phyloP scores from a whole-genome alignment of 495 filamentous ascomycete species.

The Schizothecium vesticola region DNA sequence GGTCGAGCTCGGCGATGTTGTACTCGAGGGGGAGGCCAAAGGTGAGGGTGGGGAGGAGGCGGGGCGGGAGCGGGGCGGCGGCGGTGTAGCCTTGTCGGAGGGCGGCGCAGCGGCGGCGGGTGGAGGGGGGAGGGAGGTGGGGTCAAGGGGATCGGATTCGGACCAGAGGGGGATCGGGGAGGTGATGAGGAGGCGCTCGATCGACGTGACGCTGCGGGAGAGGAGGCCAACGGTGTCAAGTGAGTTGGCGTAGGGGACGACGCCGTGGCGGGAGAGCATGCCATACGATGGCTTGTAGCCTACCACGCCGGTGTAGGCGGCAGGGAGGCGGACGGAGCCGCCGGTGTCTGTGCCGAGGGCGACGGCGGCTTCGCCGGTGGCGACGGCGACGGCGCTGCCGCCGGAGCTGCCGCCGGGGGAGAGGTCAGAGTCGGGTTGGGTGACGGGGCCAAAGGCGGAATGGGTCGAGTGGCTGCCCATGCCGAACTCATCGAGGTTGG shows the following conservation, averaged over 20 bases:
- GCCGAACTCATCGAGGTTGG: conserved; percentile 95
- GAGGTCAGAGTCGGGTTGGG: conserved; percentile 36
- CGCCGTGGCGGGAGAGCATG: conserved; percentile 73
- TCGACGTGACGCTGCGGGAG: conserved; percentile 43
- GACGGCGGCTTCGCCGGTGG: conserved; percentile 61
- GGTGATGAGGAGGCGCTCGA: conserved; percentile 26
- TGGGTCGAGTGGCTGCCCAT: conserved; percentile 90
- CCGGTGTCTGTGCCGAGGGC: conserved; percentile 94
- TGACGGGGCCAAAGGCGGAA: conserved; percentile 65
- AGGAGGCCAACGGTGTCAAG: conserved; percentile 90
- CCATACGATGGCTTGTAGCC: conserved; percentile 85
- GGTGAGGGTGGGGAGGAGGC: conserved; percentile 38
- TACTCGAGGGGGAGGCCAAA: conserved; percentile 85
- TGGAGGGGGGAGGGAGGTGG: background rate
- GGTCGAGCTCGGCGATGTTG: conserved; percentile 73
- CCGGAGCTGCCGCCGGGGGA: conserved; percentile 92
- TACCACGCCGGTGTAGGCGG: conserved; percentile 79
- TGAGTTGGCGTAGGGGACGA: conserved; percentile 92
- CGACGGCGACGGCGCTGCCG: conserved; percentile 85
- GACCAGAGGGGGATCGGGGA: background rate
- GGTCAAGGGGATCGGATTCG: background rate
- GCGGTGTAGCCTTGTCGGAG: conserved; percentile 38
- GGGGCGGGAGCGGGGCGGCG: conserved; percentile 66
- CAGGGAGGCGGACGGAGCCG: conserved; percentile 85
- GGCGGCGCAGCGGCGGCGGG: background rate